Evolutionary conservation across 371 early-diverging fungal species (phyloP), one percentile per base, ranked within the genome.

Genomic region (Rhizopus delemar): DNA sequence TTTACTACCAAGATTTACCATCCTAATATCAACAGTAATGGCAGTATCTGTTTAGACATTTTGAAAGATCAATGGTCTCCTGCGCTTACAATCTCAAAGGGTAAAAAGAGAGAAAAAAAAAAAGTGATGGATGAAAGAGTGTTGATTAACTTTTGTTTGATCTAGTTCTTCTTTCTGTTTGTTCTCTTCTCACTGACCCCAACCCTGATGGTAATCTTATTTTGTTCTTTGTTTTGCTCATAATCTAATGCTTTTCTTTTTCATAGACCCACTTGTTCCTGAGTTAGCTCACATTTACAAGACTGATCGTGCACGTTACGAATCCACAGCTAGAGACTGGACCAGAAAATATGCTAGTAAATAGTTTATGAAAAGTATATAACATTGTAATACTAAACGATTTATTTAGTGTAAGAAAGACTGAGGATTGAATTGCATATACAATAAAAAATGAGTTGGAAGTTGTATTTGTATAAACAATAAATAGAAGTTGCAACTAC

Each of bases 51-150:
- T 77, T 82, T 99, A 79, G 98, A 98, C 75, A 98, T 99, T 69
- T 84, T 99, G 76, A 91, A 89, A 70, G 99, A 99, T 70, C 97
- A 97, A 70, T 99, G 99, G 99, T 96, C 96, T 51, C 99, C 99
- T 59, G 99, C 99, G 43, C 85, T 99, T 63, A 99, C 99, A 50
- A 93, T 99, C 54, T 92, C 94, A 61, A 97, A 97, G 84, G 91
- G 89, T 86, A 69, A 63, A 15, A 28, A 28, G n/a, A 22, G 22
- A 22, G n/a, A 48, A 38, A 28, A 28, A 29, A 28, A 8, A 29
- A 11, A 15, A n/a, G 43, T 6, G n/a, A 5, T 2, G n/a, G 43
- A 43, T 41, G 41, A 4, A 57, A 36, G 43, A 29, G 33, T 12
- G 22, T 6, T 6, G 60, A 31, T 49, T 36, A 51, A 43, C 2